These are phyloP conservation scores for Suillus hirtellus DNA, from an alignment of 768 basidiomycete genomes.

Conservation along the genomic window DNA sequence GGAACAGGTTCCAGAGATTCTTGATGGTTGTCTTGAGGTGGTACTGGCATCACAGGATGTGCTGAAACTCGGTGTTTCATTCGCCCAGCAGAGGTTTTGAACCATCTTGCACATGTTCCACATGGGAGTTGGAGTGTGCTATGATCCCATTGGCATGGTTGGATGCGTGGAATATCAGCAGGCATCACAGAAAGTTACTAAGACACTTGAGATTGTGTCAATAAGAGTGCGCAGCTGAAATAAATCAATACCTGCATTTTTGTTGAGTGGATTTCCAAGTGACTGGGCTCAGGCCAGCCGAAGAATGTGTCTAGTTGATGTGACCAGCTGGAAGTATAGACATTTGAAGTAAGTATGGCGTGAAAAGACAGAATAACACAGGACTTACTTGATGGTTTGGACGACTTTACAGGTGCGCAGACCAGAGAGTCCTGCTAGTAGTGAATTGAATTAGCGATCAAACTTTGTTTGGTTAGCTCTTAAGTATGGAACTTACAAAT, in stretches of 20 bases:
- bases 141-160: background rate
- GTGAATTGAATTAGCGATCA: background rate
- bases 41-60: slow-evolving; percentile 2
- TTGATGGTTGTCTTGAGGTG: background rate
- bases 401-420: background rate
- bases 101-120: background rate
- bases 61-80: background rate
- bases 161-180: background rate
- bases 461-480: background rate
- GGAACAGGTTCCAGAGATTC: background rate
- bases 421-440: background rate
- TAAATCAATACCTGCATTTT: background rate
- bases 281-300: background rate
- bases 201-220: background rate
- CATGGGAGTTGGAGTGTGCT: background rate
- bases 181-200: background rate
- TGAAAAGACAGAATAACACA: background rate
- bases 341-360: background rate
- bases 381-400: slow-evolving; percentile 1
- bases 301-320: background rate
- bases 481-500: slow-evolving; percentile 4
- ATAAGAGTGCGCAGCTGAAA: background rate
- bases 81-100: background rate
- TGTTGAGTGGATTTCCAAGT: background rate
- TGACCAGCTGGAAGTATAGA: background rate